Evolutionary conservation across 2,329 filamentous ascomycete genomes (phyloP), one percentile per base, ranked within the genome.

Genomic region (Colletotrichum sidae): DNA sequence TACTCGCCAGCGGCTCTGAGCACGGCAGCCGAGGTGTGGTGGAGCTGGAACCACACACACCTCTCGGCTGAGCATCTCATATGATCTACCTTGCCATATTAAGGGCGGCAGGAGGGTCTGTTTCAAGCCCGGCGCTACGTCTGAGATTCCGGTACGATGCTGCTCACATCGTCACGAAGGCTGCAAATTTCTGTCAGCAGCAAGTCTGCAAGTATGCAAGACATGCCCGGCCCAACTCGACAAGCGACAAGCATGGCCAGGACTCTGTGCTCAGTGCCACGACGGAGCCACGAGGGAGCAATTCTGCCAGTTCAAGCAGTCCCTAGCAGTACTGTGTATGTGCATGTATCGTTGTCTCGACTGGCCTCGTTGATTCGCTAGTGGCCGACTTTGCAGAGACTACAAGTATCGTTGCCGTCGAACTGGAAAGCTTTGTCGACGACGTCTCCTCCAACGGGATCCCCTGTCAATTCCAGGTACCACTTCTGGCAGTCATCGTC

Each of bases 11-110:
- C 49, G 57, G 34, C 58, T 50, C 38, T n/a, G 25, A 25, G 25
- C 25, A 25, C 25, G 25, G 25, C 4, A 25, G 25, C 25, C 4
- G 25, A 25, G 25, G 25, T 25, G 25, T n/a, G 35, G 60, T 59
- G 60, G 60, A 54, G 60, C 38, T 39, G 13, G 55, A 41, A 10
- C 37, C 55, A 58, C 35, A 46, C 15, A 41, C 38, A 41, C 38
- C 38, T 10, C 6, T 10, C 38, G 13, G 9, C 9, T 13, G 17
- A n/a, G 52, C 39, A 52, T 44, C 51, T 51, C 44, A 34, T 56
- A 65, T 65, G 62, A 65, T 65, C 59, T 60, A 44, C 62, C 46
- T 65, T 62, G 25, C 62, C 62, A 41, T 62, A 65, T 65, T 62
- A 65, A 62, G 62, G 62, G 58, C 42, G 57, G 15, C 41, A 42